Evolutionary conservation across 805 yeast genomes (phyloP), one percentile per base, ranked within the genome.

Genomic region (Starmera dryadoides): DNA sequence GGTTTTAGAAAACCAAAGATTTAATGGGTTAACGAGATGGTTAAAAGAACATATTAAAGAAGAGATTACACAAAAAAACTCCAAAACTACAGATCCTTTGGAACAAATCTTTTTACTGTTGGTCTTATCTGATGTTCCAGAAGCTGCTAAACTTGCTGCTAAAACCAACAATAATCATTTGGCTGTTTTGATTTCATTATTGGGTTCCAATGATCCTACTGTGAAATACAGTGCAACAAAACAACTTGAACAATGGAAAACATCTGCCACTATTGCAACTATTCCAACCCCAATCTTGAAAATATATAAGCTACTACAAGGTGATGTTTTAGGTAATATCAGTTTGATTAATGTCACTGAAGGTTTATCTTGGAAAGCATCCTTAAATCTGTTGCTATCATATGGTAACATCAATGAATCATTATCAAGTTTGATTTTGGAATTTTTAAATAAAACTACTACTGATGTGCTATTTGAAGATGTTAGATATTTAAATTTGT

Each of bases 171-270:
- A 85, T 50, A 60, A 73, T 5, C 95, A 89, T 56, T 59, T 91
- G 16, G 78, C 95, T 0, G 77, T 76, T 0, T 52, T 86, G 21
- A 58, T 91, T 11, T 71, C 96, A 0, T 62, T 84, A 33, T 56
- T 83, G 7, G 95, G 86, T 26, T 79, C 93, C 0, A 81, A 82
- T 48, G 84, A 81, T 47, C 69, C 69, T 1, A 66, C 69, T 2
- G 80, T 83, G 3, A 66, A 68, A 36, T 51, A 50, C 1, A 64
- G 77, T 38, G 89, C 96, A 0, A 46, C 53, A 6, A 57, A 58
- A 26, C 96, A 88, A 59, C 58, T 91, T 19, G 60, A 64, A 2
- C 75, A 72, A 30, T 89, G 97, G 97, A 56, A 57, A 23, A 63
- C 66, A 4, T 60, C 62, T 6, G 64, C 67, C 4, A 60, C 63